Evolutionary conservation across 1,139 yeast species (phyloP).

Genomic region (Yamadazyma membranifaciens): DNA sequence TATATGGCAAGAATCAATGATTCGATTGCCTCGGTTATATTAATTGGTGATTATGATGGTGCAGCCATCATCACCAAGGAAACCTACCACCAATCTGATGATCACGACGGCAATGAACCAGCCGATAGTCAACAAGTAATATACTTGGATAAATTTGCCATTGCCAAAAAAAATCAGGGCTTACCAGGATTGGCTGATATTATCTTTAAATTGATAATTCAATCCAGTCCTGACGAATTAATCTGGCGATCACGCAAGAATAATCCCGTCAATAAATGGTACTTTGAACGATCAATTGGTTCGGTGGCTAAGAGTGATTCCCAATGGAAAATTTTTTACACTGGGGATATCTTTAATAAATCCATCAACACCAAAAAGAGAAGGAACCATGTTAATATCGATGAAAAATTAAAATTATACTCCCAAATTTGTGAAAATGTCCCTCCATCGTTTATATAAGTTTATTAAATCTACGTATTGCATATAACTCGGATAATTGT

Average conservation of each 20-base stretch:
- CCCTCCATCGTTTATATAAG: constrained; percentile 28
- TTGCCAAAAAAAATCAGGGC: constrained; percentile 78
- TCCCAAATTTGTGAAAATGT: constrained; percentile 33
- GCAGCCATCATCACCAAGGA: constrained; percentile 91
- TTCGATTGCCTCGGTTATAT: constrained; percentile 68
- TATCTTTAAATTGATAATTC: constrained; percentile 76
- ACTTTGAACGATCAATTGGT: constrained; percentile 86
- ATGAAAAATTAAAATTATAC: constrained; percentile 27
- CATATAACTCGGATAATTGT: not conserved
- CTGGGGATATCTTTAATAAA: constrained; percentile 50
- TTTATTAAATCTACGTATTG: too few species aligned
- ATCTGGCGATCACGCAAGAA: constrained; percentile 85
- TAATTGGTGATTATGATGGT: constrained; percentile 95
- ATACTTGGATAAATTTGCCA: constrained; percentile 92
- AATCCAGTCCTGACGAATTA: constrained; percentile 68
- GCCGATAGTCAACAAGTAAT: constrained; percentile 37
- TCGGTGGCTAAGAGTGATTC: constrained; percentile 53
- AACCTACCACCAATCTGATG: constrained; percentile 3
- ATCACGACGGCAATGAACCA: not conserved
- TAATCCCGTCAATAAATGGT: constrained; percentile 97
- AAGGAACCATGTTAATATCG: constrained; percentile 27
- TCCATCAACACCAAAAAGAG: constrained; percentile 26
- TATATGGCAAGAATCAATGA: constrained; percentile 66
- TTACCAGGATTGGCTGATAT: constrained; percentile 92
- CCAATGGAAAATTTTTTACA: constrained; percentile 69